Conservation (phyloP, 2,329 filamentous ascomycete species). For the Verticillium tricorpus region DNA sequence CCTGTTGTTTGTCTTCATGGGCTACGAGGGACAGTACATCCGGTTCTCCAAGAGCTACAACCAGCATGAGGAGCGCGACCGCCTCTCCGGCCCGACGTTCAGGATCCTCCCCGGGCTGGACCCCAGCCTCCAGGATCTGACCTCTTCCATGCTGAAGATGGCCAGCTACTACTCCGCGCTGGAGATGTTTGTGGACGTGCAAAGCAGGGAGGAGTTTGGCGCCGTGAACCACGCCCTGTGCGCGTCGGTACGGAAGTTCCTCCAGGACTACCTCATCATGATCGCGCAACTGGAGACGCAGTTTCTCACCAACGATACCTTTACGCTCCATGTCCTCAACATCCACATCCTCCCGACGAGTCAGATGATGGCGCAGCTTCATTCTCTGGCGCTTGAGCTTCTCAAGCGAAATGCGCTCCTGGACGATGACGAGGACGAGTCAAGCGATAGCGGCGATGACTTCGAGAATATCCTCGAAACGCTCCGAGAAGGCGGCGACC, state of each 20-base stretch:
- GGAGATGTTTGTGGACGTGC: conserved; percentile 89
- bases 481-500: conserved; percentile 78
- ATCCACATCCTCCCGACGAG: conserved; percentile 85
- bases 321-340: conserved; percentile 90
- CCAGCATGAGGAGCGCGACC: conserved; percentile 78
- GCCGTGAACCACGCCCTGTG: conserved; percentile 94
- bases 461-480: conserved; percentile 92
- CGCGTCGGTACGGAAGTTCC: conserved; percentile 83
- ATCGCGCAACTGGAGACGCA: conserved; percentile 93
- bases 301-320: conserved; percentile 79
- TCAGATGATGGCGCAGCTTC: conserved; percentile 88
- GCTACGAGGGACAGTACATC: conserved; percentile 96
- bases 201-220: conserved; percentile 88
- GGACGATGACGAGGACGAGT: conserved; percentile 67
- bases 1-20: conserved; percentile 93
- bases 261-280: conserved; percentile 92
- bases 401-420: conserved; percentile 83
- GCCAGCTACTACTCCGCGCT: conserved; percentile 90
- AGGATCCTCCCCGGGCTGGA: conserved; percentile 79
- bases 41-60: conserved; percentile 81
- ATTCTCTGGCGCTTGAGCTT: conserved; percentile 81
- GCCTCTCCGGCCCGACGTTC: conserved; percentile 77
- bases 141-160: conserved; percentile 85
- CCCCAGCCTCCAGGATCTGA: conserved; percentile 84
- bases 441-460: conserved; percentile 72